phyloP scores from a whole-genome alignment of 1,284 basidiomycete genomes.

The Acaromyces ingoldii region DNA sequence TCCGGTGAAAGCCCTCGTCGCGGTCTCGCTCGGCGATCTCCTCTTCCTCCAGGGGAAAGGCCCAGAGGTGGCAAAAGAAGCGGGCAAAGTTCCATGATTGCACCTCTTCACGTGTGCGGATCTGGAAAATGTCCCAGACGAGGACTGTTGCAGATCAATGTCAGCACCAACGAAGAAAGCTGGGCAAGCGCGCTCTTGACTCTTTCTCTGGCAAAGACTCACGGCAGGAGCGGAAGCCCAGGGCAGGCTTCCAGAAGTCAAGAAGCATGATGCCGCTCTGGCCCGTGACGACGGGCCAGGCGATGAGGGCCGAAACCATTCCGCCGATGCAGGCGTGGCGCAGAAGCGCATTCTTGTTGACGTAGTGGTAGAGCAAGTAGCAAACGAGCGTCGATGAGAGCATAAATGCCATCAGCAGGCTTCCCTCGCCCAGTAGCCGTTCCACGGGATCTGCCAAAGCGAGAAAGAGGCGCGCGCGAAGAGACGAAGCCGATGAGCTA shows the following conservation, averaged over 20 bases:
- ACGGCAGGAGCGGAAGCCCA: slow-evolving; percentile 42
- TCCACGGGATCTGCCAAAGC: slow-evolving; percentile 1
- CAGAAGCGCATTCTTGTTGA: slow-evolving; percentile 21
- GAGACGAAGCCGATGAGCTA: background rate
- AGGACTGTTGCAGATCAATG: slow-evolving; percentile 14
- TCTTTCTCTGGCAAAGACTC: no score
- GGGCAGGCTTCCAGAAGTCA: slow-evolving; percentile 45
- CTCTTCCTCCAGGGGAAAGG: slow-evolving; percentile 34
- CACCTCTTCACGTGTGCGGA: slow-evolving; percentile 40
- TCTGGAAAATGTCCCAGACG: slow-evolving; percentile 48
- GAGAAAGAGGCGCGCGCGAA: background rate
- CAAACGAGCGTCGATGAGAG: slow-evolving; percentile 25
- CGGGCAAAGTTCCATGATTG: slow-evolving; percentile 28
- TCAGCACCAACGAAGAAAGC: no score
- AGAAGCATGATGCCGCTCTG: slow-evolving; percentile 37
- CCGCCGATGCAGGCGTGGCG: slow-evolving; percentile 26
- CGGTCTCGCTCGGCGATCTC: slow-evolving; percentile 34
- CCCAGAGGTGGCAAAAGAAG: slow-evolving; percentile 48
- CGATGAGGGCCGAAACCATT: slow-evolving; percentile 28
- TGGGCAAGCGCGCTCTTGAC: no score
- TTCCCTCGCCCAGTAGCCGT: background rate
- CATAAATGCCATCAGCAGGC: slow-evolving; percentile 31
- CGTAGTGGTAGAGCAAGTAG: slow-evolving; percentile 37
- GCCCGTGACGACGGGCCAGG: slow-evolving; percentile 39
- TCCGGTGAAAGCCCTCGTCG: slow-evolving; percentile 28